A percentile compares a stretch with the other conserved stretches of the same genome.
phyloP scores from a whole-genome alignment of 2,329 filamentous ascomycete species.

The Bipolaris victoriae region DNA sequence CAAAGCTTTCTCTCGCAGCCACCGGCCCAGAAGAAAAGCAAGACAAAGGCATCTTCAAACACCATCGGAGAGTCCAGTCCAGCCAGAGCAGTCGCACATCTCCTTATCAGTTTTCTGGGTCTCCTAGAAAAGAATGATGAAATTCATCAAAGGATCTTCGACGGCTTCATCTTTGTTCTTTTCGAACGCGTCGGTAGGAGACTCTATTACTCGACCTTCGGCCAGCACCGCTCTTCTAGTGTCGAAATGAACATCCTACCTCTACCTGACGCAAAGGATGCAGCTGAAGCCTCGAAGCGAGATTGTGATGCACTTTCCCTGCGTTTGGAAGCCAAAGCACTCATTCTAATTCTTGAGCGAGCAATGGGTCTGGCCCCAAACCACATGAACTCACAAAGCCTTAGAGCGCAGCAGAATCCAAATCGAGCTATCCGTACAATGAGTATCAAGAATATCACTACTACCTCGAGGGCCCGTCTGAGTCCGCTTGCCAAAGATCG shows the following conservation, averaged over 20 bases:
- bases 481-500: slow-evolving; percentile 49
- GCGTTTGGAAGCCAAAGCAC: slow-evolving; percentile 50
- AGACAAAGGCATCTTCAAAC: slow-evolving; percentile 9
- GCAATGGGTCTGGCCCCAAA: slow-evolving; percentile 49
- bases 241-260: slow-evolving; percentile 38
- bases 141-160: slow-evolving; percentile 51
- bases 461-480: slow-evolving; percentile 41
- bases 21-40: slow-evolving; percentile 12
- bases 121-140: slow-evolving; percentile 45
- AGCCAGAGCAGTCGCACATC: slow-evolving; percentile 39
- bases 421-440: slow-evolving; percentile 29
- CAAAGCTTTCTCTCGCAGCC: slow-evolving; percentile 2
- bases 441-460: slow-evolving; percentile 32
- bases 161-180: slow-evolving; percentile 52
- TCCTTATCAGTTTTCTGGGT: slow-evolving; percentile 47
- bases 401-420: slow-evolving; percentile 10
- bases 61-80: slow-evolving; percentile 32
- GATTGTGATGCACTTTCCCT: slow-evolving; percentile 32
- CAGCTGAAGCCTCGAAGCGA: slow-evolving; percentile 13
- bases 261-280: slow-evolving; percentile 10
- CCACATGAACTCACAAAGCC: slow-evolving; percentile 39
- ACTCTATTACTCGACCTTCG: slow-evolving; percentile 51
- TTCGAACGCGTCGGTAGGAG: slow-evolving; percentile 49
- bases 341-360: slow-evolving; percentile 50
- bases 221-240: slow-evolving; percentile 32